Percentiles rank a stretch among this genome's conserved stretches.
These are phyloP conservation scores for Phytopythium ostracodes DNA, from an alignment of 352 stramenopile genomes.

Conservation along the genomic window DNA sequence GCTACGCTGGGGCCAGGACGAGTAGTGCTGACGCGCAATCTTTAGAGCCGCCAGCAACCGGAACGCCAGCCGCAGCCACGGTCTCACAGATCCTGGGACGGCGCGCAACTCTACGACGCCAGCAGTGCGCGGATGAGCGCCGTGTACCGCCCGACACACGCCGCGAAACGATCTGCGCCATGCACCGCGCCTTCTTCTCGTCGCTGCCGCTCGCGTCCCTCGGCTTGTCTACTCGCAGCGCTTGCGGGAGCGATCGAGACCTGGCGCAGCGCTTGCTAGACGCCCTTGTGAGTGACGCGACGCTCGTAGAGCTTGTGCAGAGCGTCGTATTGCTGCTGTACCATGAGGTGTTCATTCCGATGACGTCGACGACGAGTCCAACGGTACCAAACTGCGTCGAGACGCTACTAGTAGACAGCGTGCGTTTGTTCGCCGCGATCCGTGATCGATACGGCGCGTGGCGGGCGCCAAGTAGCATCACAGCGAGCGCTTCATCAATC, in stretches of 20 bases:
- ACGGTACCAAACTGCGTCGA: slow-evolving; percentile 17
- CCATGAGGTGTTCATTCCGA: slow-evolving; percentile 26
- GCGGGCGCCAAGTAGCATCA: slow-evolving; percentile 15
- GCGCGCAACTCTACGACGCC: slow-evolving; percentile 31
- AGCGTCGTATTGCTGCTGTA: slow-evolving; percentile 35
- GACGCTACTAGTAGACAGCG: slow-evolving; percentile 36
- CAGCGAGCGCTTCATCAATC: slow-evolving; percentile 5
- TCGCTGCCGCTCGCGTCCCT: slow-evolving; percentile 40
- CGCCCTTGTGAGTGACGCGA: slow-evolving; percentile 14
- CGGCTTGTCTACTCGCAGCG: slow-evolving; percentile 22
- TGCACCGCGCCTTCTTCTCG: slow-evolving; percentile 45
- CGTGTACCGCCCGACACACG: slow-evolving; percentile 21
- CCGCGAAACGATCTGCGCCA: slow-evolving; percentile 26
- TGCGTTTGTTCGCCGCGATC: slow-evolving; percentile 28
- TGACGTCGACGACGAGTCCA: not conserved
- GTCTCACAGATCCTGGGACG: slow-evolving; percentile 27
- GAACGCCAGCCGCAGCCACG: slow-evolving; percentile 1
- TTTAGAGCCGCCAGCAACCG: not conserved
- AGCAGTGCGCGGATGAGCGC: slow-evolving; percentile 47
- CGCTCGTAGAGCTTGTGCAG: slow-evolving; percentile 36
- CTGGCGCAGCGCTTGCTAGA: slow-evolving; percentile 22
- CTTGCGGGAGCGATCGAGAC: slow-evolving; percentile 15
- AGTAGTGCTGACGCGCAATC: not conserved
- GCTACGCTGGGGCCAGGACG: not conserved
- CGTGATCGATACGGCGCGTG: slow-evolving; percentile 10